phyloP scores from a whole-genome alignment of 768 basidiomycete species.

The Termitomyces eurrhizus region DNA sequence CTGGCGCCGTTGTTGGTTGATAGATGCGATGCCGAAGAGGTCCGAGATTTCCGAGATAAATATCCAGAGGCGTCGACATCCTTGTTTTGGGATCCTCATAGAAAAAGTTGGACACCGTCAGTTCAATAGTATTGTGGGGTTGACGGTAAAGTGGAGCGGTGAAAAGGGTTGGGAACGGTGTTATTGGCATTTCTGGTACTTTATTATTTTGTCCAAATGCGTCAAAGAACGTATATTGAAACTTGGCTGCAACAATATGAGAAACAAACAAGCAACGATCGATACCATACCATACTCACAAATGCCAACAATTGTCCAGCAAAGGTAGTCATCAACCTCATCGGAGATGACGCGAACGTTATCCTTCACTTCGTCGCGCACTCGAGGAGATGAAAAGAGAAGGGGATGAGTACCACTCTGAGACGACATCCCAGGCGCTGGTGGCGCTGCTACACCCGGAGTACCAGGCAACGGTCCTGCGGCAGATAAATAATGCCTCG shows the following conservation, averaged over 20 bases:
- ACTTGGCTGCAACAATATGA: conserved; percentile 58
- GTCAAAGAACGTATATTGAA: conserved; percentile 93
- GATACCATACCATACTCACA: conserved; percentile 47
- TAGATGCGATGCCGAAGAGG: conserved; percentile 78
- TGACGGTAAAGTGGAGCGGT: conserved; percentile 74
- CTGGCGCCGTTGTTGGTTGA: conserved; percentile 60
- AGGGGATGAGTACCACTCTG: conserved; percentile 81
- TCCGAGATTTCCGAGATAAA: conserved; percentile 88
- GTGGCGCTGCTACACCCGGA: conserved; percentile 61
- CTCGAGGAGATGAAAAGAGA: conserved; percentile 73
- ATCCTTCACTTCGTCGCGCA: conserved; percentile 81
- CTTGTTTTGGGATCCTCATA: conserved; percentile 68
- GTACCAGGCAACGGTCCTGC: conserved; percentile 81
- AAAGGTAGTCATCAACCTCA: conserved; percentile 92
- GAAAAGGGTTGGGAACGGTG: conserved; percentile 86
- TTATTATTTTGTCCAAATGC: conserved; percentile 77
- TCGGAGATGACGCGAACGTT: conserved; percentile 73
- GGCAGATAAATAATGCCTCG: conserved; percentile 85
- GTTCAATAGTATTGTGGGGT: conserved; percentile 68
- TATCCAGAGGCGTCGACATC: conserved; percentile 69
- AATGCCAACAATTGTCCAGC: conserved; percentile 95
- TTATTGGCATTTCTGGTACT: conserved; percentile 77
- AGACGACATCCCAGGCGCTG: conserved; percentile 70
- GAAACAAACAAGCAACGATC: conserved; percentile 6
- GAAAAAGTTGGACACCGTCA: conserved; percentile 88